A percentile compares a stretch with the other conserved stretches of the same genome.
phyloP scores from a whole-genome alignment of 179 eudicot genomes.

The Patellifolia procumbens region DNA sequence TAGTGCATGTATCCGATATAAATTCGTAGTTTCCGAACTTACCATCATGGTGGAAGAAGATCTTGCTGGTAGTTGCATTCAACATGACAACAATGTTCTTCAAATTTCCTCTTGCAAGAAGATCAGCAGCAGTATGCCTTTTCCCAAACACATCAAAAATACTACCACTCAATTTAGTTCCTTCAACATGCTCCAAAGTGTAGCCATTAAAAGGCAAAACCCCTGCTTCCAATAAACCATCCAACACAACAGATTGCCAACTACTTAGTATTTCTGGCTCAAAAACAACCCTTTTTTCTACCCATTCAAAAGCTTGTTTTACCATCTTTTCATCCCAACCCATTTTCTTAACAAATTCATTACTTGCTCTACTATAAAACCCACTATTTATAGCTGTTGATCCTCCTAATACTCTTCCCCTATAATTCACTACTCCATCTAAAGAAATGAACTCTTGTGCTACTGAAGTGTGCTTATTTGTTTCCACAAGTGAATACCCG shows the following conservation, averaged over 20 bases:
- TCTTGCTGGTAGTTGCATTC: constrained; percentile 41
- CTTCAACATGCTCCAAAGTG: constrained; percentile 43
- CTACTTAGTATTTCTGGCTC: constrained; percentile 33
- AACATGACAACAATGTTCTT: constrained; percentile 35
- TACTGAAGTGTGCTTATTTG: constrained; percentile 40
- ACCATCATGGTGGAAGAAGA: constrained; percentile 37
- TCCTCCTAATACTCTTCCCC: constrained; percentile 54
- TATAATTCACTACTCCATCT: constrained; percentile 42
- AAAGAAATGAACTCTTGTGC: constrained; percentile 45
- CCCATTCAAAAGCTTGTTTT: constrained; percentile 45
- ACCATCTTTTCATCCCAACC: constrained; percentile 41
- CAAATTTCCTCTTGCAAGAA: constrained; percentile 34
- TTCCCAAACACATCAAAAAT: constrained; percentile 38
- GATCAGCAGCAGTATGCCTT: constrained; percentile 50
- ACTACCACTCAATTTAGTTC: constrained; percentile 48
- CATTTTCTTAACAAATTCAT: constrained; percentile 35
- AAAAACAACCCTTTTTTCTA: constrained; percentile 43
- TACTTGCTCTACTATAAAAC: constrained; percentile 47
- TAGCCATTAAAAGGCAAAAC: constrained; percentile 50
- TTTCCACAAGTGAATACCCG: constrained; percentile 36
- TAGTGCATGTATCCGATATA: no score
- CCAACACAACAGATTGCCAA: constrained; percentile 44
- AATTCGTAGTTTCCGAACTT: no score
- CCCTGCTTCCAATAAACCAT: constrained; percentile 42
- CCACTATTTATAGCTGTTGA: constrained; percentile 48